Base-by-base conservation (phyloP, 73 alveolate species). In the Symbiodinium pilosum region DNA sequence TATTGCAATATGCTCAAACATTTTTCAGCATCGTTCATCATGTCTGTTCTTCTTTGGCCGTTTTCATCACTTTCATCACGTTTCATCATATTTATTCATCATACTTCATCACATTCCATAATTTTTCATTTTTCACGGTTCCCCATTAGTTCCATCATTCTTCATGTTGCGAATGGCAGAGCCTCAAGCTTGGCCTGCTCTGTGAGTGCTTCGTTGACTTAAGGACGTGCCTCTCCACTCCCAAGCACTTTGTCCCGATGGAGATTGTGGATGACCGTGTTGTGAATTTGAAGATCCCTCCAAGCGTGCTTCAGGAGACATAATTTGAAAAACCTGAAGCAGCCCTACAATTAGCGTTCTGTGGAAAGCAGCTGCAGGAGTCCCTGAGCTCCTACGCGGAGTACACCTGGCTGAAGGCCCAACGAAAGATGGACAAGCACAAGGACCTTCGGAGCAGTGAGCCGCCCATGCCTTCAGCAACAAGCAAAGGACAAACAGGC, bases 321-420 rank as follows among this genome's bases (percentile, higher is more conserved):
- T 64, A 9, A 3, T 32, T 32, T 32, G 38, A 20, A 5, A 30
- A 64, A 30, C 77, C 21, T 6, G 59, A 14, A 47, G 59, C 6
- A 47, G 59, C n/a, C n/a, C n/a, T n/a, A n/a, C n/a, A n/a, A n/a
- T n/a, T n/a, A n/a, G n/a, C n/a, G n/a, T n/a, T n/a, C n/a, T n/a
- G n/a, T n/a, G n/a, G n/a, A n/a, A n/a, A n/a, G n/a, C n/a, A n/a
- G n/a, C 42, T 1, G 8, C 54, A 69, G 97, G 89, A 91, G 39
- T 40, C 40, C 41, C 43, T 84, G 41, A 16, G 89, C 38, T 91
- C 97, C 54, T 91, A 91, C 43, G 97, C 97, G n/a, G 97, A 91
- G 56, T 91, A 91, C 97, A 91, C 97, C 38, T 91, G 97, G 97
- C 47, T 91, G 81, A 91, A 91, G 77, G 77, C 81, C 28, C 97